Evolutionary conservation across 2,329 filamentous ascomycete genomes (phyloP).

Genomic region (Alternaria angustiovoidea): DNA sequence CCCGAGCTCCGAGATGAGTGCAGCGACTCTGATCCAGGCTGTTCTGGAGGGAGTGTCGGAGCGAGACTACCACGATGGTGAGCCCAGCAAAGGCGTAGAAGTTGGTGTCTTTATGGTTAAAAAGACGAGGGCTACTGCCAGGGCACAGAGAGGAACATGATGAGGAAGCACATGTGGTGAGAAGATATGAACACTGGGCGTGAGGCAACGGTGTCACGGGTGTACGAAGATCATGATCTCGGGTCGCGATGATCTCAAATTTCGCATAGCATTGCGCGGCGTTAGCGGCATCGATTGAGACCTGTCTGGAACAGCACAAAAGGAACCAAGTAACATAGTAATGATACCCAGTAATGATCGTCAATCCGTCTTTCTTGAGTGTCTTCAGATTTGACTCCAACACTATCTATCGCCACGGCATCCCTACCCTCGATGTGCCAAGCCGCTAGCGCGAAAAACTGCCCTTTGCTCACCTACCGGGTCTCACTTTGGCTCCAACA

Average conservation of each 20-base stretch:
- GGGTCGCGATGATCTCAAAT: conserved; percentile 11
- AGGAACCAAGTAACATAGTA: conserved; percentile 19
- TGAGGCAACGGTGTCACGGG: neutral
- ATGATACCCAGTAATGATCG: conserved; percentile 19
- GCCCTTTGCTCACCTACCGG: conserved; percentile 15
- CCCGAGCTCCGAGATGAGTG: conserved; percentile 57
- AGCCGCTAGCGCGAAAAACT: conserved; percentile 36
- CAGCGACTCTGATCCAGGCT: conserved; percentile 65
- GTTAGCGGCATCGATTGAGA: conserved; percentile 17
- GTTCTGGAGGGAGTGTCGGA: conserved; percentile 66
- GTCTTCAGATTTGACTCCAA: neutral
- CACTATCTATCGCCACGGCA: conserved; percentile 8
- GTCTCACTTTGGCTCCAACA: conserved; percentile 3
- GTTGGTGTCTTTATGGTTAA: conserved; percentile 58
- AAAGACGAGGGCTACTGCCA: conserved; percentile 28
- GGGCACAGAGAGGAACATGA: conserved; percentile 6
- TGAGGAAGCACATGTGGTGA: neutral
- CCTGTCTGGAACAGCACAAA: conserved; percentile 18
- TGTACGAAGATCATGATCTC: conserved; percentile 6
- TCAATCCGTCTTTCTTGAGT: neutral
- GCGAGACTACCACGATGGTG: conserved; percentile 56
- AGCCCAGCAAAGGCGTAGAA: conserved; percentile 56
- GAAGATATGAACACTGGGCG: neutral
- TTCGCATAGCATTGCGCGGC: conserved; percentile 29
- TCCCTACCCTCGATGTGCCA: conserved; percentile 18